A percentile compares a stretch with the other conserved stretches of the same genome.
Conservation (phyloP, 768 basidiomycete genomes). For the Rhizopogon vesiculosus region DNA sequence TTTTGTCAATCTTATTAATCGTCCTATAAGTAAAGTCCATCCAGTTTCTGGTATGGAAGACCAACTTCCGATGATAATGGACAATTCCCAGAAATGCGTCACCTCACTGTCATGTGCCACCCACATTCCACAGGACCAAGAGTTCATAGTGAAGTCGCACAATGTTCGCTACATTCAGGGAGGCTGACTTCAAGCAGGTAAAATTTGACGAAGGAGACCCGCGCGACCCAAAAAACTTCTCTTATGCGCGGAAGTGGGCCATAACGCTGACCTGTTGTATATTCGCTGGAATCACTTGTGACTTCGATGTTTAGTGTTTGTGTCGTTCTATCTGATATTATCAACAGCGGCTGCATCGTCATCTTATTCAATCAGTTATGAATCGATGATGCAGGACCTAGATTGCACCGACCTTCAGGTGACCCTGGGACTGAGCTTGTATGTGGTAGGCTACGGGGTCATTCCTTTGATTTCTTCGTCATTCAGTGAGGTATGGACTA, state of each 20-base stretch:
- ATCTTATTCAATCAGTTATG: conserved; percentile 49
- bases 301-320: neutral
- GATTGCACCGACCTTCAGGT: conserved; percentile 41
- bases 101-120: neutral
- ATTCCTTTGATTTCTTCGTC: conserved; percentile 60
- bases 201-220: conserved; percentile 34
- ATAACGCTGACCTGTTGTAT: conserved; percentile 29
- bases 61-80: neutral
- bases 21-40: neutral
- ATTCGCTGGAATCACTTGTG: conserved; percentile 20
- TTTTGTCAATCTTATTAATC: neutral
- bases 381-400: conserved; percentile 46
- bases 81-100: neutral
- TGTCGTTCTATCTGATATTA: neutral
- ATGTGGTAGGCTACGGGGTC: conserved; percentile 54
- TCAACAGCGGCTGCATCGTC: conserved; percentile 41
- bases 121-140: neutral
- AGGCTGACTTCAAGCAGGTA: conserved; percentile 19
- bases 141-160: neutral
- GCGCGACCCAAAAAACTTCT: conserved; percentile 35
- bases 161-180: neutral
- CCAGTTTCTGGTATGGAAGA: neutral
- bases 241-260: conserved; percentile 35
- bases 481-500: conserved; percentile 46
- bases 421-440: conserved; percentile 46